A percentile compares a stretch with the other conserved stretches of the same genome.
phyloP scores from a whole-genome alignment of 2,329 filamentous ascomycete species.

The Nemania abortiva region DNA sequence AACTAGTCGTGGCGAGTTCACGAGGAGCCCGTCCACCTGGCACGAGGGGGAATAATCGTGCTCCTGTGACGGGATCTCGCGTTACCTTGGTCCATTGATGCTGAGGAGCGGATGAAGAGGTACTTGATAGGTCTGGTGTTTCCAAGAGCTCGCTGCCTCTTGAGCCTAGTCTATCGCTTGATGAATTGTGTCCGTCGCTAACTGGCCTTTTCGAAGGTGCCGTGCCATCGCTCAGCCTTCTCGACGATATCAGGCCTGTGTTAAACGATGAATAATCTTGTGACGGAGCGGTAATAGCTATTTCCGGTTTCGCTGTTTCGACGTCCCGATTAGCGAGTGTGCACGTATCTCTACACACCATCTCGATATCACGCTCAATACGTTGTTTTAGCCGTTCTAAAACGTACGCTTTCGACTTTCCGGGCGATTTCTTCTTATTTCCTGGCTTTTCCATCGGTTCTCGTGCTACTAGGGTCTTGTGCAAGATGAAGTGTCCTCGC shows the following conservation, averaged over 20 bases:
- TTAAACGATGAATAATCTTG: constrained; percentile 18
- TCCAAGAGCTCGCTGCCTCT: constrained; percentile 23
- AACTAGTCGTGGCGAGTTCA: constrained; percentile 7
- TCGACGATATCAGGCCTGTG: constrained; percentile 22
- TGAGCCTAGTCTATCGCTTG: constrained; percentile 20
- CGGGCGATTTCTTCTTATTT: constrained; percentile 51
- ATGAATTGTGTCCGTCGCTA: constrained; percentile 10
- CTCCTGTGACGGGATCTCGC: constrained; percentile 43
- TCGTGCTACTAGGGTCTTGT: constrained; percentile 60
- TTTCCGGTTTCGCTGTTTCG: constrained; percentile 20
- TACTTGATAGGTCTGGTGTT: constrained; percentile 28
- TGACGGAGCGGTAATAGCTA: constrained; percentile 17
- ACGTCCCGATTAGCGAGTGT: constrained; percentile 55
- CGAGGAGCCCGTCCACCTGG: constrained; percentile 14
- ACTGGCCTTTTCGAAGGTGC: constrained; percentile 9
- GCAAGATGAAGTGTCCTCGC: constrained; percentile 65
- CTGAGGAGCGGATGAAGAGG: constrained; percentile 34
- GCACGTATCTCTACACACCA: constrained; percentile 65
- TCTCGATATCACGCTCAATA: constrained; percentile 62
- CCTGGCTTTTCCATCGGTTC: constrained; percentile 51
- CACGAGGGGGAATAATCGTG: constrained; percentile 45
- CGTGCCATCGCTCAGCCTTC: constrained; percentile 18
- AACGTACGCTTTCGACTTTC: constrained; percentile 56
- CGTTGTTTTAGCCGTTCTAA: constrained; percentile 58
- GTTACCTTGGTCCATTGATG: constrained; percentile 38